phyloP scores from a whole-genome alignment of 2,329 filamentous ascomycete genomes.

The Colletotrichum godetiae region DNA sequence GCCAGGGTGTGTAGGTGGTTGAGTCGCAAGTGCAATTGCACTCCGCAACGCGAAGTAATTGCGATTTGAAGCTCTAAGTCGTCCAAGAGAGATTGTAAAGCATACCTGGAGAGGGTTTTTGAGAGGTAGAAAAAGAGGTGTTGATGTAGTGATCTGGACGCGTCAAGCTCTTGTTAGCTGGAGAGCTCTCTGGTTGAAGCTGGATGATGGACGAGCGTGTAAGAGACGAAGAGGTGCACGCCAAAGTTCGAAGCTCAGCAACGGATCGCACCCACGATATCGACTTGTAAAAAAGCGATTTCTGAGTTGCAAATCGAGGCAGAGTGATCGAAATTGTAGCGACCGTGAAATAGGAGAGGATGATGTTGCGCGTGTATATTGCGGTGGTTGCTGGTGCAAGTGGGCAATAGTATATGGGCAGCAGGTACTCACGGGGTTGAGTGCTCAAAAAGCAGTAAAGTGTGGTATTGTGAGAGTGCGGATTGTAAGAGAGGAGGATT shows the following conservation, averaged over 20 bases:
- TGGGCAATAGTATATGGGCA: constrained; percentile 43
- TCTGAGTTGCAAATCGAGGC: not conserved
- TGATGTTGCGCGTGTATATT: constrained; percentile 48
- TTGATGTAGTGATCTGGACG: constrained; percentile 44
- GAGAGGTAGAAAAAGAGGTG: constrained; percentile 39
- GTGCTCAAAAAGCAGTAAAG: constrained; percentile 43
- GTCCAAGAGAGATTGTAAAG: constrained; percentile 38
- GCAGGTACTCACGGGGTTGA: constrained; percentile 63
- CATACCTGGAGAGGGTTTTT: constrained; percentile 50
- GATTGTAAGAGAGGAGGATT: constrained; percentile 64
- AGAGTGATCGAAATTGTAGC: not conserved
- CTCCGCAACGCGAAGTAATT: constrained; percentile 44
- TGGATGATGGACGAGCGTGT: constrained; percentile 34
- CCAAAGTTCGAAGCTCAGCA: not conserved
- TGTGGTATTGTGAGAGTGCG: constrained; percentile 56
- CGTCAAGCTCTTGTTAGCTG: constrained; percentile 44
- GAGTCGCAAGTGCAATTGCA: constrained; percentile 55
- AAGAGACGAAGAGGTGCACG: constrained; percentile 12
- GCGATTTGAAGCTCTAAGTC: constrained; percentile 50
- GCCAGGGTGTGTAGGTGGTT: not conserved
- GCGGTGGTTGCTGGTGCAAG: constrained; percentile 42
- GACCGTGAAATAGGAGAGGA: not conserved
- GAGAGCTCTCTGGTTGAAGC: constrained; percentile 30
- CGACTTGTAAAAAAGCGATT: constrained; percentile 42
- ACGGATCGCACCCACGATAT: not conserved